Evolutionary conservation across 2,329 filamentous ascomycete genomes (phyloP), one percentile per base, ranked within the genome.

Genomic region (Penicillium sumatraense): DNA sequence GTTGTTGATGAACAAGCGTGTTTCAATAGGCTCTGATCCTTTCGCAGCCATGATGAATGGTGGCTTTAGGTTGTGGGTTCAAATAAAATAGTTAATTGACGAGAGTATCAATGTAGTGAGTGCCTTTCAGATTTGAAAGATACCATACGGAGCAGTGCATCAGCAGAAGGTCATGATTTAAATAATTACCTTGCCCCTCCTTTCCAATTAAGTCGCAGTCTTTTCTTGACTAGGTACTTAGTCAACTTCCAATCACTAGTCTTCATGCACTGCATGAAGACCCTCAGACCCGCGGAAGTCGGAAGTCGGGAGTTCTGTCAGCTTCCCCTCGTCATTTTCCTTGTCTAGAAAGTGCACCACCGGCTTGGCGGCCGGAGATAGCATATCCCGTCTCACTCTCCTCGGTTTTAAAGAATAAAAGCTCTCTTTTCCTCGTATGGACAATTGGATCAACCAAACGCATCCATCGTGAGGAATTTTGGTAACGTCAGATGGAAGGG

Each of bases 1-100:
- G 51, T 65, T 66, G 41, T 71, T 69, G 47, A 72, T 72, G 47
- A 72, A 73, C 16, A 73, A 57, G 11, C 69, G 62, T 47, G 68
- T 71, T 53, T 72, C 70, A 16, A 71, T 68, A 8, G 61, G 48
- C 40, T 66, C 49, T 3, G 49, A 48, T 35, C 27, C 33, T 13
- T 24, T 40, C 21, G 41, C 53, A 5, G 47, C 56, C 61, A 65
- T 65, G 10, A 29, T 61, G 35, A 40, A 18, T 18, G 10, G 9
- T 18, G 5, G 38, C 24, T n/a, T 26, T 13, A 20, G 36, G 11
- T 33, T 14, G 6, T 6, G 13, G 29, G 7, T 33, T 33, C 29
- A 33, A 14, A 33, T n/a, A n/a, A n/a, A n/a, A n/a, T n/a, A n/a
- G n/a, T n/a, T n/a, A n/a, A 16, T 36, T 7, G 33, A 36, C n/a